Evolutionary conservation across 306 rosid species (phyloP), one percentile per base, ranked within the genome.

Genomic region (Clitoria ternatea): DNA sequence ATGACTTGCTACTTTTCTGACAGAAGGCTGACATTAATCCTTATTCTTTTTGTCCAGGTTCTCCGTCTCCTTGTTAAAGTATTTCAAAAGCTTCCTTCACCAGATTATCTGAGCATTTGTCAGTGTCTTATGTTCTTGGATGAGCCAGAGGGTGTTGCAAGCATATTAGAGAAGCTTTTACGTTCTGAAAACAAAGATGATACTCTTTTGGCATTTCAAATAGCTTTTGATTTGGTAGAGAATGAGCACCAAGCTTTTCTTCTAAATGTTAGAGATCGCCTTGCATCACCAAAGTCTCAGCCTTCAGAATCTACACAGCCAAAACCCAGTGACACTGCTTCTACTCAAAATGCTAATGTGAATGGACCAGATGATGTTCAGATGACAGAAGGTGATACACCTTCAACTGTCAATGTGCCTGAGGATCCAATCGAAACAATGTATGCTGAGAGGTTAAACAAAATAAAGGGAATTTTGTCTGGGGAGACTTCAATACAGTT

Each of bases 191-290:
- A 85, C 83, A 89, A 89, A 76, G 97, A 94, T 37, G 96, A 94
- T 65, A 85, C 96, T n/a, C 97, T 94, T 68, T 71, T 90, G 85
- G 92, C 95, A 70, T 89, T 85, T 78, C 97, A 94, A 86, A 87
- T 94, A 63, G 98, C 98, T 52, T 94, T 94, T 84, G 97, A 94
- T 80, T 88, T 94, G 42, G 88, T 90, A 6, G 98, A 94, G 85
- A 94, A 94, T 65, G 98, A 94, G 81, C 96, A 90, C 80, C 98
- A 94, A 76, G 95, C 97, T 43, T 94, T 94, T 87, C 93, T 90
- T 66, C 69, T 94, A 44, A 90, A 69, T 68, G 98, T 87, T 52
- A 87, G 95, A 81, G 87, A 87, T 70, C 92, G 86, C 50, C 97
- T 90, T 78, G 26, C 97, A 60, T 61, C 77, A 63, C 85, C 97